Evolutionary conservation across 192 early-diverging fungal genomes (phyloP), one percentile per base, ranked within the genome.

Genomic region (Coemansia sp.): DNA sequence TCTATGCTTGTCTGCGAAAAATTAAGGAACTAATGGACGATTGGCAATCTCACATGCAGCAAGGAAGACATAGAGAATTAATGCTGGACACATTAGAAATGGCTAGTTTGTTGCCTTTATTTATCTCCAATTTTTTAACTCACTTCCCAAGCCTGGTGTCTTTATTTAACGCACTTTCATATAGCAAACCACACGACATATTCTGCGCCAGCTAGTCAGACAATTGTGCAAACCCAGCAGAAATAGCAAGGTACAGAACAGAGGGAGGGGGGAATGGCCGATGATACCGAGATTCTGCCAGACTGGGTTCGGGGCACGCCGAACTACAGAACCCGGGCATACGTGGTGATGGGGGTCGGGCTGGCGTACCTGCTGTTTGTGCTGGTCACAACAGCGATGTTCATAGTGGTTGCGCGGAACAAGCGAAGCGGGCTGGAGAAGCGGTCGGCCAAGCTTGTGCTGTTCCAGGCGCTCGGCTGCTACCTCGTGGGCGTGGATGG

Each of bases 341-440:
- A 54, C 37, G 22, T 62, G 5, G 54, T 79, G 39, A 10, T 46
- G 0, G 67, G 61, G 5, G 6, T 79, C 0, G 57, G 49, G 1
- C 49, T 45, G 8, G 42, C 66, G 7, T 73, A 79, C 62, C 63
- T 68, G 13, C 14, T 73, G 4, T 73, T 73, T 60, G 76, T 73
- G 1, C 6, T 69, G 8, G 60, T 43, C 9, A 79, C 71, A 4
- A 10, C 68, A 16, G 59, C 39, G 0, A 50, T 73, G 64, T 79
- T 79, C 46, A 17, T 74, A 0, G 9, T 81, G 1, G 14, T 60
- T 32, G 45, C 69, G 0, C 69, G 69, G 7, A 68, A 71, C 65
- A 71, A 68, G 68, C 65, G 63, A 42, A 81, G 69, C 57, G 78
- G 70, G 13, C 55, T 81, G 5, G 54, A 66, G 11, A 81, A 72